Evolutionary conservation across 768 basidiomycete species (phyloP).

Genomic region (Serendipita indica): DNA sequence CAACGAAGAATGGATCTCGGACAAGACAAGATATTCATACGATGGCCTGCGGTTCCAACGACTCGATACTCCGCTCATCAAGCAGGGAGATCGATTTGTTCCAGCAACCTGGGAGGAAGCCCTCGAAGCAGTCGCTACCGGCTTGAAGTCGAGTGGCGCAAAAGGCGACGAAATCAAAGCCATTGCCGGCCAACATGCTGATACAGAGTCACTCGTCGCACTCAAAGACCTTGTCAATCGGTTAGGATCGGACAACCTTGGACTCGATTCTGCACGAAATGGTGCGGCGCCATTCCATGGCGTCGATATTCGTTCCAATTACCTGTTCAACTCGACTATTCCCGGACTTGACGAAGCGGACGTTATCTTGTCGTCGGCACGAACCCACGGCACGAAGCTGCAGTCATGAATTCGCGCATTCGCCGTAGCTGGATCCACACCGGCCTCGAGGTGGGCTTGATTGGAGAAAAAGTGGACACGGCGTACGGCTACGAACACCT

Average conservation of each 20-base stretch:
- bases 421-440: constrained; percentile 88
- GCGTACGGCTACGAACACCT: constrained; percentile 89
- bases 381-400: constrained; percentile 93
- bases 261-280: constrained; percentile 61
- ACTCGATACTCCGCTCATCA: constrained; percentile 78
- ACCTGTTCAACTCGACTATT: constrained; percentile 89
- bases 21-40: constrained; percentile 95
- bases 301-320: constrained; percentile 87
- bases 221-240: constrained; percentile 88
- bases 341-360: constrained; percentile 85
- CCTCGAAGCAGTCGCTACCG: constrained; percentile 58
- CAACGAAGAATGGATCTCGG: constrained; percentile 99
- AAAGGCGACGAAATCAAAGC: constrained; percentile 88
- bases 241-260: constrained; percentile 87
- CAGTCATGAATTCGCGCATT: constrained; percentile 93
- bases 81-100: constrained; percentile 85
- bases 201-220: constrained; percentile 85
- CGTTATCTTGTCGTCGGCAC: constrained; percentile 85
- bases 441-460: constrained; percentile 69
- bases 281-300: constrained; percentile 56
- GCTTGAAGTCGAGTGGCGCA: constrained; percentile 65
- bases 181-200: constrained; percentile 81
- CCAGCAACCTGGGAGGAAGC: constrained; percentile 86
- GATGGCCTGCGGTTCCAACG: constrained; percentile 94
- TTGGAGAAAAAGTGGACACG: constrained; percentile 84